A percentile compares a stretch with the other conserved stretches of the same genome.
phyloP scores from a whole-genome alignment of 441 rosid genomes.

The Jatropha multifida region DNA sequence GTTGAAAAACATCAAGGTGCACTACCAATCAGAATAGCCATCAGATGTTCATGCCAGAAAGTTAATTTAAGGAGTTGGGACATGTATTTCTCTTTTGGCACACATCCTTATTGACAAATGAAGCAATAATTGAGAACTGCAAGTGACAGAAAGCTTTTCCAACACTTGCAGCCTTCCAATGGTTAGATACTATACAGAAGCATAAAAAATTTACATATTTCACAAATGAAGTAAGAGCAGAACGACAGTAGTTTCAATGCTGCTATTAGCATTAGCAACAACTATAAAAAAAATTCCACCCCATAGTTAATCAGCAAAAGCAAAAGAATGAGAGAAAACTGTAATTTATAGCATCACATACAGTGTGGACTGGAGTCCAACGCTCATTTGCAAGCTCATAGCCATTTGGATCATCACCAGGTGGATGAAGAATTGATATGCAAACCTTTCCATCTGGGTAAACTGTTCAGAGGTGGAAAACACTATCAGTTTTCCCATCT shows the following conservation, averaged over 20 bases:
- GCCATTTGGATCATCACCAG: constrained; percentile 93
- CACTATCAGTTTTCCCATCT: neutral
- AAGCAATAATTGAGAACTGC: constrained; percentile 19
- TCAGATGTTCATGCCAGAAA: constrained; percentile 33
- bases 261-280: constrained; percentile 9
- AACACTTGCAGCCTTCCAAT: constrained; percentile 21
- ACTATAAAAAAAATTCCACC: constrained; percentile 1
- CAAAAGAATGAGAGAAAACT: neutral
- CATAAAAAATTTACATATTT: neutral
- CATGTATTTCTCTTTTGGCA: constrained; percentile 20
- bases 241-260: neutral
- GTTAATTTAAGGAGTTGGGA: constrained; percentile 26
- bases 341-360: constrained; percentile 24
- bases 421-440: constrained; percentile 93
- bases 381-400: constrained; percentile 92
- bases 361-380: constrained; percentile 88
- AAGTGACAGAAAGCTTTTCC: constrained; percentile 15
- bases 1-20: constrained; percentile 32
- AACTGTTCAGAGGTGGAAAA: constrained; percentile 34
- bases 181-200: constrained; percentile 14
- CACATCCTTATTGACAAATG: constrained; percentile 23
- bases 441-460: constrained; percentile 85
- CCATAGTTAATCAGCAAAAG: neutral
- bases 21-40: constrained; percentile 39
- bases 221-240: neutral